These are phyloP conservation scores for Glycine tomentella DNA, from an alignment of 306 rosid genomes.

Conservation along the genomic window DNA sequence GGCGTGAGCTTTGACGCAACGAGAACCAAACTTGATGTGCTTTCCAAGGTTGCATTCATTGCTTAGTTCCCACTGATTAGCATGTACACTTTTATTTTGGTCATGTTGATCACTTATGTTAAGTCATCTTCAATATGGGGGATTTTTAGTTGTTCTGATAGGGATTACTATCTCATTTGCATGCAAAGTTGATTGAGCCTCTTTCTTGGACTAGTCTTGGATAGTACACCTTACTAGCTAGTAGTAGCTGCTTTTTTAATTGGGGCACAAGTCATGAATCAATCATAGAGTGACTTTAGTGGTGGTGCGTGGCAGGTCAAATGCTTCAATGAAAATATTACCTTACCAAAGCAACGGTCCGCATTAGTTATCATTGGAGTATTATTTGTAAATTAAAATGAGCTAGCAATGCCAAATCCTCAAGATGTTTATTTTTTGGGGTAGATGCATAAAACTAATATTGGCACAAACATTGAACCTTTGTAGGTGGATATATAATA, in stretches of 20 bases:
- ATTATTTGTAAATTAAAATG: neutral
- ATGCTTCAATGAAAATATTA: constrained; percentile 34
- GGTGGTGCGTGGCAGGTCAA: constrained; percentile 38
- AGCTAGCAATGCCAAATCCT: neutral
- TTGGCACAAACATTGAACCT: constrained; percentile 21
- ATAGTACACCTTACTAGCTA: neutral
- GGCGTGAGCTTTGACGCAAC: constrained; percentile 47
- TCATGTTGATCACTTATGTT: constrained; percentile 47
- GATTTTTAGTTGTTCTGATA: constrained; percentile 7
- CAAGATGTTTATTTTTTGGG: neutral
- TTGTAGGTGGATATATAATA: neutral
- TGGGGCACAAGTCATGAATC: neutral
- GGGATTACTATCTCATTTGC: constrained; percentile 15
- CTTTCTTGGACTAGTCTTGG: constrained; percentile 26
- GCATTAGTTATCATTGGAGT: neutral
- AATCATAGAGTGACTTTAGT: constrained; percentile 26
- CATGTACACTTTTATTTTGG: constrained; percentile 42
- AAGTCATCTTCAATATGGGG: constrained; percentile 50
- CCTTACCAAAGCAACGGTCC: constrained; percentile 24
- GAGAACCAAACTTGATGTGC: constrained; percentile 36
- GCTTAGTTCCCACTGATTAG: constrained; percentile 40
- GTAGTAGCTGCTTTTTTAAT: neutral
- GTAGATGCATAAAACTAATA: neutral
- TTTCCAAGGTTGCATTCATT: constrained; percentile 39
- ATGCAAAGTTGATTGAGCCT: constrained; percentile 23